Evolutionary conservation across 331 rosid species (phyloP).

Genomic region (Malus hybrid): DNA sequence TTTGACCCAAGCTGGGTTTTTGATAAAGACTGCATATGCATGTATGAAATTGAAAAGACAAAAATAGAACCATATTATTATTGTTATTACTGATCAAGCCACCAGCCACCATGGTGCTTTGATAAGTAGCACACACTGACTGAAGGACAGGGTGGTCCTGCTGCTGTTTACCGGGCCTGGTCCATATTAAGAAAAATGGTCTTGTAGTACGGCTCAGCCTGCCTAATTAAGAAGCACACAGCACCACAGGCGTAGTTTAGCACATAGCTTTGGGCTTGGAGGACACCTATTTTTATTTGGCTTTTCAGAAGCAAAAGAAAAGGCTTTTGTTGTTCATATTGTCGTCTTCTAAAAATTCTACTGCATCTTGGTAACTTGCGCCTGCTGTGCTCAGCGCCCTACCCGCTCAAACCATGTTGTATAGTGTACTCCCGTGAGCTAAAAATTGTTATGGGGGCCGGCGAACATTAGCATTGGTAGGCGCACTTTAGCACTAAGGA

Average conservation of each 20-base stretch:
- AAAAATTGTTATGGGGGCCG: background rate
- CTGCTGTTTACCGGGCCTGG: background rate
- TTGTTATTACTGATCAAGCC: background rate
- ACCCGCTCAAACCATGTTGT: conserved; percentile 8
- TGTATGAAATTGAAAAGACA: background rate
- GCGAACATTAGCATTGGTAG: background rate
- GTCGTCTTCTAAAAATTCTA: conserved; percentile 8
- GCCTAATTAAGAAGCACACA: background rate
- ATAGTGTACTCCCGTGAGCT: conserved; percentile 5
- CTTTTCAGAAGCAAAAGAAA: background rate
- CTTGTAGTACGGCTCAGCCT: background rate
- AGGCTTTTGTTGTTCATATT: background rate
- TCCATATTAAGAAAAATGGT: background rate
- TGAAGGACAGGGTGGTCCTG: background rate
- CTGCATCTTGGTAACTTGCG: conserved; percentile 22
- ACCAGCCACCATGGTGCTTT: background rate
- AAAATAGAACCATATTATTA: background rate
- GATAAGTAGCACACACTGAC: background rate
- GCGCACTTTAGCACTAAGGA: background rate
- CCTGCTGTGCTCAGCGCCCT: conserved; percentile 20
- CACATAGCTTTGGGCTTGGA: background rate
- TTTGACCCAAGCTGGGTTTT: background rate
- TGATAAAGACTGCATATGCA: background rate
- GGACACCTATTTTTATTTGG: background rate
- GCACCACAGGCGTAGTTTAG: background rate